Base-by-base conservation (phyloP, 139 green algal genomes). In the Coelastrella sp. region DNA sequence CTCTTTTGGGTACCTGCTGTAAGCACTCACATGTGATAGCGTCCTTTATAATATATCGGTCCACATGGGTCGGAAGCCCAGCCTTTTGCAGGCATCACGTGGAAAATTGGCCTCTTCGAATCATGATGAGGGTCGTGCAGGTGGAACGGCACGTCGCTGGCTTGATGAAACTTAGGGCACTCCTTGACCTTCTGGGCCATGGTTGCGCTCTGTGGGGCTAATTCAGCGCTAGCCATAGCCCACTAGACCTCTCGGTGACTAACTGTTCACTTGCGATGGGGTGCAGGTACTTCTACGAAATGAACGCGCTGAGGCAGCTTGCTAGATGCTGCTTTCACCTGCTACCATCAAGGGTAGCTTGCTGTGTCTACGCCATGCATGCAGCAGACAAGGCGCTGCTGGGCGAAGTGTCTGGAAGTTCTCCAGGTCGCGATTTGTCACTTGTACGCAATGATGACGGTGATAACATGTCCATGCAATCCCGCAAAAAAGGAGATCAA, bases 41-140 rank as follows among this genome's bases (percentile, higher is more conserved):
- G 78, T 30, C 87, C 89, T n/a, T 84, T 75, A 38, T 88, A 92
- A 62, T 75, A 91, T 62, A 93, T 90, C 27, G 90, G 91, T 13
- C 92, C 93, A 45, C 95, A 94, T 27, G 93, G 93, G 73, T 96
- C 93, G 77, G 94, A 95, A 25, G 93, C 78, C 93, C 93, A 96
- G 17, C 92, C 92, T 4, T 41, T 68, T 27, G 48, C 43, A 7
- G 92, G 85, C 75, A 92, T 91, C 3, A 94, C 60, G 57, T 96
- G 93, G 79, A 88, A 95, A 17, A 84, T 38, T 0, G 92, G 92
- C 37, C 91, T 85, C 34, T 88, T 50, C 11, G 62, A 83, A 40
- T 90, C 85, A 40, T 72, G 48, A 17, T 88, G 75, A 35, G 40
- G 32, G 45, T 79, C 85, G 38, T 86, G 75, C 19, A 84, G 77